A percentile compares a stretch with the other conserved stretches of the same genome.
These are phyloP conservation scores for Sisymbrium irio DNA, from an alignment of 345 rosid genomes.

Conservation along the genomic window DNA sequence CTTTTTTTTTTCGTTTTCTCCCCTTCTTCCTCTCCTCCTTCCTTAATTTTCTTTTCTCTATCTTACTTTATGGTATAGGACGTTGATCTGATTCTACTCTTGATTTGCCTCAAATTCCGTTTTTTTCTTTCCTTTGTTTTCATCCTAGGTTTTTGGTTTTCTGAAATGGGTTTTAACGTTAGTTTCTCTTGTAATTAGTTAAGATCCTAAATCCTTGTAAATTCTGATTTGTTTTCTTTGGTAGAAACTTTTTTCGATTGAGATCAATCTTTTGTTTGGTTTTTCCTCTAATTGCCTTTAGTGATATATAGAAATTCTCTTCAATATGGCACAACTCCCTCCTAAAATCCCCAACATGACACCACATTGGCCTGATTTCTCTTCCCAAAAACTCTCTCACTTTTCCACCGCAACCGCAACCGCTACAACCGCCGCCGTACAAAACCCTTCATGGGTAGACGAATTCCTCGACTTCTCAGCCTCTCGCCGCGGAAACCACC, in stretches of 20 bases:
- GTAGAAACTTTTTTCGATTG: neutral
- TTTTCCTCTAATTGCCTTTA: neutral
- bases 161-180: slow-evolving; percentile 1
- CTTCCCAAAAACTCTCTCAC: slow-evolving; percentile 40
- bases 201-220: neutral
- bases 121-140: slow-evolving; percentile 7
- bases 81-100: slow-evolving; percentile 10
- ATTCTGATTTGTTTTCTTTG: neutral
- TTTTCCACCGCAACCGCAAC: slow-evolving; percentile 19
- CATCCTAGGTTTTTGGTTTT: slow-evolving; percentile 10
- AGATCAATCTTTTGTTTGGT: neutral
- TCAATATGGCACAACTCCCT: slow-evolving; percentile 87
- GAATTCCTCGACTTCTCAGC: slow-evolving; percentile 88
- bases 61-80: slow-evolving; percentile 21
- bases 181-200: slow-evolving; percentile 9
- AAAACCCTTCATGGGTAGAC: slow-evolving; percentile 71
- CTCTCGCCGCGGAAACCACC: slow-evolving; percentile 56
- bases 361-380: slow-evolving; percentile 67
- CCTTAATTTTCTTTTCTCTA: neutral
- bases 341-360: slow-evolving; percentile 85
- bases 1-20: slow-evolving; percentile 18
- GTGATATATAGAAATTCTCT: neutral
- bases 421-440: slow-evolving; percentile 19
- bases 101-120: slow-evolving; percentile 3
- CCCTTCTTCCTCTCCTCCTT: slow-evolving; percentile 21